A percentile compares a stretch with the other conserved stretches of the same genome.
Conservation (phyloP, 371 early-diverging fungal species). For the Actinomortierella wolfii region DNA sequence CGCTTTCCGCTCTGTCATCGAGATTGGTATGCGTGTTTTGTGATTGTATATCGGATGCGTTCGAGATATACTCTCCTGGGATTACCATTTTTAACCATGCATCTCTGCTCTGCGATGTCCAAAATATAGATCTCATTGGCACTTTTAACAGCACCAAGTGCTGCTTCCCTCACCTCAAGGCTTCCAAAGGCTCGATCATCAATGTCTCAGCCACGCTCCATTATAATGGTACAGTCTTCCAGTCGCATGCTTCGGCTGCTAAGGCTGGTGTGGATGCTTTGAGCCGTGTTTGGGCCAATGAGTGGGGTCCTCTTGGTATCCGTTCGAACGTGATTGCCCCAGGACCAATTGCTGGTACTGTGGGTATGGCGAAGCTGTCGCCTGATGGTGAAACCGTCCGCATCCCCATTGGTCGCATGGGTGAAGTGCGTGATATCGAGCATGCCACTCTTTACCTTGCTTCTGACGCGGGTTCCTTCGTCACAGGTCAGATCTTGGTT, state of each 20-base stretch:
- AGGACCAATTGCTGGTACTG: constrained; percentile 63
- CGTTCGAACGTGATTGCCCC: constrained; percentile 65
- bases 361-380: constrained; percentile 51
- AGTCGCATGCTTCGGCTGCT: constrained; percentile 57
- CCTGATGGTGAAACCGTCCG: constrained; percentile 19
- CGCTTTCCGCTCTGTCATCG: constrained; percentile 74
- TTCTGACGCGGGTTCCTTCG: constrained; percentile 65
- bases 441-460: constrained; percentile 73
- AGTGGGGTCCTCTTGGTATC: constrained; percentile 65
- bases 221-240: constrained; percentile 35
- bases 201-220: constrained; percentile 37
- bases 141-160: constrained; percentile 84
- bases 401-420: constrained; percentile 47
- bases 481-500: constrained; percentile 66
- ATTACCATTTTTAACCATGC: too few species aligned
- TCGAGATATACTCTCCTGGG: too few species aligned
- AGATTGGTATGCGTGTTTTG: constrained; percentile 55
- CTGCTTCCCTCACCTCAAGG: constrained; percentile 71
- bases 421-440: constrained; percentile 71
- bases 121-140: constrained; percentile 62
- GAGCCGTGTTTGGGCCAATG: constrained; percentile 52
- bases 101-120: too few species aligned
- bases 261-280: constrained; percentile 60
- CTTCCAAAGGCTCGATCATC: constrained; percentile 61
- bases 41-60: constrained; percentile 6